Evolutionary conservation across 2,329 filamentous ascomycete genomes (phyloP).

Genomic region (Trichoderma oligosporum): DNA sequence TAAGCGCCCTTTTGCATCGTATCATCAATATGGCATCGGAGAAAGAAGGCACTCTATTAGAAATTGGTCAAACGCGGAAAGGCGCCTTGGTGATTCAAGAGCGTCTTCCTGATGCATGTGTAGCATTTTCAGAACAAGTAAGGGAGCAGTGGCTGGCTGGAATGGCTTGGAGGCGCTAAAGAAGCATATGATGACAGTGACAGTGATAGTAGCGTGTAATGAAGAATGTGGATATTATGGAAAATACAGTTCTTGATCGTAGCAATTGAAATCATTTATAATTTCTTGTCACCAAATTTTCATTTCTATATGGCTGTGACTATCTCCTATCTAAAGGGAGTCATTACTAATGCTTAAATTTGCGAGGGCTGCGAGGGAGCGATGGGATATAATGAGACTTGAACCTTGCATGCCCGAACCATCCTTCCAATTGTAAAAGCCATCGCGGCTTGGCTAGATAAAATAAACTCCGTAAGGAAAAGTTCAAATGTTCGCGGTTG

Average conservation of each 20-base stretch:
- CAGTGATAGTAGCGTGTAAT: slow-evolving; percentile 25
- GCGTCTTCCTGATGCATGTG: slow-evolving; percentile 25
- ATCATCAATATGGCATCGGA: slow-evolving; percentile 21
- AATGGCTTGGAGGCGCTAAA: slow-evolving; percentile 23
- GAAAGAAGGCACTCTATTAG: slow-evolving; percentile 23
- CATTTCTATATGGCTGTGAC: neutral
- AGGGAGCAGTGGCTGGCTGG: slow-evolving; percentile 25
- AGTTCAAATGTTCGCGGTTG: too few species aligned
- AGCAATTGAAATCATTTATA: neutral
- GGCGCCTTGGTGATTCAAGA: slow-evolving; percentile 27
- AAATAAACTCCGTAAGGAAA: too few species aligned
- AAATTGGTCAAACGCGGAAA: slow-evolving; percentile 23
- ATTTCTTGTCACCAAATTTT: neutral
- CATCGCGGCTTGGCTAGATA: neutral
- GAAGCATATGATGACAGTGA: slow-evolving; percentile 11
- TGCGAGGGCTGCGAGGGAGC: too few species aligned
- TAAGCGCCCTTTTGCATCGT: slow-evolving; percentile 27
- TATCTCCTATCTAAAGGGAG: neutral
- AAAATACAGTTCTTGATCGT: slow-evolving; percentile 19
- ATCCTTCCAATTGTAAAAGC: too few species aligned
- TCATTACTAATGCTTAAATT: neutral
- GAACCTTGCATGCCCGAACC: too few species aligned
- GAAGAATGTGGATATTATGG: slow-evolving; percentile 31
- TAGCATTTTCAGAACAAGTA: slow-evolving; percentile 25
- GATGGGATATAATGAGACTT: neutral